phyloP scores from a whole-genome alignment of 208 protist genomes.

The Trypanosoma platydactyli region DNA sequence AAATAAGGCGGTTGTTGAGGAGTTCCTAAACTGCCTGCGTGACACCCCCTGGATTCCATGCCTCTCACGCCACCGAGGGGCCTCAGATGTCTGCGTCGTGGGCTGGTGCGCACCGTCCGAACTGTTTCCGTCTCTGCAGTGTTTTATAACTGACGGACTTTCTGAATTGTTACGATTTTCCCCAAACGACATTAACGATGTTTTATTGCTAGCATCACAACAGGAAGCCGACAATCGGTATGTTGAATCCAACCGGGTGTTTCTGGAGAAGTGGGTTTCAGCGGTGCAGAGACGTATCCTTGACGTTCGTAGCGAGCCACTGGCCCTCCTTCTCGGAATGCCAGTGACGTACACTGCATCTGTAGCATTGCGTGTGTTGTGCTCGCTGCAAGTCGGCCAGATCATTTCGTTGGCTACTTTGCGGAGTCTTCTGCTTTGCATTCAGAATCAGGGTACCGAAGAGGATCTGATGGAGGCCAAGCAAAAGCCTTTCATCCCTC shows the following conservation, averaged over 20 bases:
- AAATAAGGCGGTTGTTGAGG: neutral
- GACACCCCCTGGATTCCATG: constrained; percentile 20
- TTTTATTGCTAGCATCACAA: constrained; percentile 8
- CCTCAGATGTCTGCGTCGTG: neutral
- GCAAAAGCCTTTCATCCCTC: constrained; percentile 10
- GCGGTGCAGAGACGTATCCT: constrained; percentile 3
- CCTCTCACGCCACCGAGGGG: neutral
- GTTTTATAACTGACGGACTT: constrained; percentile 8
- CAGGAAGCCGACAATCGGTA: neutral
- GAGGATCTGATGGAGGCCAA: constrained; percentile 11
- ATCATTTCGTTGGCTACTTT: constrained; percentile 5
- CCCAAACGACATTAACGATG: constrained; percentile 10
- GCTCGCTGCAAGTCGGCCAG: constrained; percentile 9
- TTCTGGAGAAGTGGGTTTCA: constrained; percentile 20
- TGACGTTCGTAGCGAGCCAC: neutral
- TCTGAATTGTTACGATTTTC: constrained; percentile 18
- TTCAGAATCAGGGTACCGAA: constrained; percentile 3
- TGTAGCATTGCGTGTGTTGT: constrained; percentile 13
- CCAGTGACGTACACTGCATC: neutral
- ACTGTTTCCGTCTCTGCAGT: constrained; percentile 12
- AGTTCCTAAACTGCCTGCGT: neutral
- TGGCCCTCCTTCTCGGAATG: constrained; percentile 4
- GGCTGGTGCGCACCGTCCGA: constrained; percentile 11
- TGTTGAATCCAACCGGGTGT: neutral
- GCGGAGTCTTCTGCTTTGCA: constrained; percentile 16